Percentiles rank a stretch among this genome's conserved stretches.
These are phyloP conservation scores for Rhizomucor pusillus DNA, from an alignment of 371 early-diverging fungal genomes.

Conservation along the genomic window DNA sequence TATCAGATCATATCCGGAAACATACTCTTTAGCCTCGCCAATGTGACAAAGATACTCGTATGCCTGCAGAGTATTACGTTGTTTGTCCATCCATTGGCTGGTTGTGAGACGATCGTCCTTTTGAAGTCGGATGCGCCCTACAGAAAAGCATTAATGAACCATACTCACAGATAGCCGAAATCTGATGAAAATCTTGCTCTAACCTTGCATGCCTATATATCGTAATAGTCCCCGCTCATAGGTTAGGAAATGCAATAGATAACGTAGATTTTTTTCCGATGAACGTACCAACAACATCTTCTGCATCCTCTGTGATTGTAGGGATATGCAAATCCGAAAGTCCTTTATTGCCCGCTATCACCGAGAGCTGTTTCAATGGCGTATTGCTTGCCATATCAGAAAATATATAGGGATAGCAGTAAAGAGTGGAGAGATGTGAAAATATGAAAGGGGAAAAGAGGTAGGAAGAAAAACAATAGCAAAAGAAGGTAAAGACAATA, in stretches of 20 bases:
- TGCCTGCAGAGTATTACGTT: conserved; percentile 89
- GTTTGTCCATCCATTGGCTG: conserved; percentile 92
- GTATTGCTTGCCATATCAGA: conserved; percentile 26
- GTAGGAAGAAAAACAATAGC: conserved; percentile 3
- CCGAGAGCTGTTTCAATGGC: conserved; percentile 46
- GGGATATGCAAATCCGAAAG: conserved; percentile 35
- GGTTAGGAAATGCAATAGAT: too few relatives aligned
- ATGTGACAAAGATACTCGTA: conserved; percentile 99
- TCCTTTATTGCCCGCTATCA: conserved; percentile 42
- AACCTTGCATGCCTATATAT: conserved; percentile 23
- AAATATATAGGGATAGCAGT: background rate
- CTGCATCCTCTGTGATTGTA: conserved; percentile 41
- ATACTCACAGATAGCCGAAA: too few relatives aligned
- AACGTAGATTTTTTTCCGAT: background rate
- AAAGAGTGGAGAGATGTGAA: background rate
- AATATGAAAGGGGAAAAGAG: background rate
- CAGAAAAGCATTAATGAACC: background rate
- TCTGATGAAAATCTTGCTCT: background rate
- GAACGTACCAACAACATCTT: conserved; percentile 43
- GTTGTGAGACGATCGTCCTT: conserved; percentile 46
- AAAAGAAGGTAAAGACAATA: background rate
- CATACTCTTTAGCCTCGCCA: conserved; percentile 98
- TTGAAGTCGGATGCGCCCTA: conserved; percentile 65
- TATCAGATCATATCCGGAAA: background rate
- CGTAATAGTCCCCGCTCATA: too few relatives aligned